phyloP scores from a whole-genome alignment of 1,284 basidiomycete species.

The Pseudozyma hubeiensis region DNA sequence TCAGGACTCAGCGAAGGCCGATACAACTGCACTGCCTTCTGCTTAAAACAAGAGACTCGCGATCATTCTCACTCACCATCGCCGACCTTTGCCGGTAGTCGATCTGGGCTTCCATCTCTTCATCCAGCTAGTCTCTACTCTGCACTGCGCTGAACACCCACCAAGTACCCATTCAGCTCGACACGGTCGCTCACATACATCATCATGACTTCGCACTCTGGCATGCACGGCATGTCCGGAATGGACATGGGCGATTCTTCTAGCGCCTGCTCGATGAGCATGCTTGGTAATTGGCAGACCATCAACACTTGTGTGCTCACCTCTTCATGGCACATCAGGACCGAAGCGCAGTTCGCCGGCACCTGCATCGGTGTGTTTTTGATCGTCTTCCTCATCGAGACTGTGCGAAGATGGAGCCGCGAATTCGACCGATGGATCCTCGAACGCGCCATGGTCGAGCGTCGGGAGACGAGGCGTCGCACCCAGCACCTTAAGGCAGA shows the following conservation, averaged over 20 bases:
- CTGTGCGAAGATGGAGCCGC: constrained; percentile 53
- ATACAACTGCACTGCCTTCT: no score
- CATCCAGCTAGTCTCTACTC: no score
- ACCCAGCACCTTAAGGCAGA: constrained; percentile 29
- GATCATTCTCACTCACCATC: no score
- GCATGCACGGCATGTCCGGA: constrained; percentile 33
- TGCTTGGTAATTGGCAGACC: constrained; percentile 56
- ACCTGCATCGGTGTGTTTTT: constrained; percentile 62
- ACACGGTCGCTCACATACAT: background rate
- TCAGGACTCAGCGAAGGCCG: no score
- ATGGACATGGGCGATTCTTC: constrained; percentile 35
- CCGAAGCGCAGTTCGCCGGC: constrained; percentile 56
- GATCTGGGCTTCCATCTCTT: no score
- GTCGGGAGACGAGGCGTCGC: constrained; percentile 26
- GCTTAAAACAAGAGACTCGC: no score
- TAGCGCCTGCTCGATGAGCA: constrained; percentile 40
- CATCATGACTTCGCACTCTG: constrained; percentile 29
- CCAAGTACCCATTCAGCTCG: background rate
- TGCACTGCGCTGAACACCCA: no score
- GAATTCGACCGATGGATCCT: constrained; percentile 61
- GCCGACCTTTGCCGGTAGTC: no score
- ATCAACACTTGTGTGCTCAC: constrained; percentile 57
- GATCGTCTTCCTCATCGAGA: constrained; percentile 60
- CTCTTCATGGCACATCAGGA: constrained; percentile 56
- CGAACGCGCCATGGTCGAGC: constrained; percentile 35